phyloP scores from a whole-genome alignment of 2,329 filamentous ascomycete genomes.

The Aspergillus proliferans region DNA sequence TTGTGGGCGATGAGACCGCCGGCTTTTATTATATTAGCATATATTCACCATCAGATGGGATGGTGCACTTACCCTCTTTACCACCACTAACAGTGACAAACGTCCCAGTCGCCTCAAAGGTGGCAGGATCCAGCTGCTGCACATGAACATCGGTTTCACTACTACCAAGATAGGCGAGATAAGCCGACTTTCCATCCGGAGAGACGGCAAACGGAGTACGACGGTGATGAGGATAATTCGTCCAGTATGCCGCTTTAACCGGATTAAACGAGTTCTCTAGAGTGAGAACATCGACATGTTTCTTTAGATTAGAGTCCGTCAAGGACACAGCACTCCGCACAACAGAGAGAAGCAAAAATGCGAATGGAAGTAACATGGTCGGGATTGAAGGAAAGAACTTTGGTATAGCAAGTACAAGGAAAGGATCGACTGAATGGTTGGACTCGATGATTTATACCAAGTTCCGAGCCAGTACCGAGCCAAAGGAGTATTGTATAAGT shows the following conservation, averaged over 20 bases:
- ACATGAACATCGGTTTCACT: slow-evolving; percentile 53
- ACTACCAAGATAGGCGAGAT: slow-evolving; percentile 55
- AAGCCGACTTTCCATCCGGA: slow-evolving; percentile 54
- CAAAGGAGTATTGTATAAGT: too few species aligned
- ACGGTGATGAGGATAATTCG: slow-evolving; percentile 52
- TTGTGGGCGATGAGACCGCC: slow-evolving; percentile 57
- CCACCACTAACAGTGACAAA: slow-evolving; percentile 48
- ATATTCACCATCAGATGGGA: not conserved
- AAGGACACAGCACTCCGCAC: slow-evolving; percentile 19
- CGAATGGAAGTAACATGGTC: slow-evolving; percentile 17
- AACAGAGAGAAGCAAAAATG: slow-evolving; percentile 19
- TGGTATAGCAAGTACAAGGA: too few species aligned
- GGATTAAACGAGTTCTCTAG: slow-evolving; percentile 52
- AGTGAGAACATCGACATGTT: slow-evolving; percentile 38
- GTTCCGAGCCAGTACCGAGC: too few species aligned
- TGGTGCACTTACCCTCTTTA: slow-evolving; percentile 41
- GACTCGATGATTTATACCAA: too few species aligned
- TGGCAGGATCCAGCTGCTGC: slow-evolving; percentile 50
- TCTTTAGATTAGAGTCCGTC: slow-evolving; percentile 27
- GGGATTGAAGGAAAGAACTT: not conserved
- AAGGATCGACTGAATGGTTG: too few species aligned
- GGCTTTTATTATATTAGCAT: slow-evolving; percentile 26
- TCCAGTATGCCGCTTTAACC: slow-evolving; percentile 57
- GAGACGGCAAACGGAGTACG: slow-evolving; percentile 59
- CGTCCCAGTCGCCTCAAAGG: slow-evolving; percentile 50